Conservation (phyloP, 257 asterid species). For the Lantana camara region DNA sequence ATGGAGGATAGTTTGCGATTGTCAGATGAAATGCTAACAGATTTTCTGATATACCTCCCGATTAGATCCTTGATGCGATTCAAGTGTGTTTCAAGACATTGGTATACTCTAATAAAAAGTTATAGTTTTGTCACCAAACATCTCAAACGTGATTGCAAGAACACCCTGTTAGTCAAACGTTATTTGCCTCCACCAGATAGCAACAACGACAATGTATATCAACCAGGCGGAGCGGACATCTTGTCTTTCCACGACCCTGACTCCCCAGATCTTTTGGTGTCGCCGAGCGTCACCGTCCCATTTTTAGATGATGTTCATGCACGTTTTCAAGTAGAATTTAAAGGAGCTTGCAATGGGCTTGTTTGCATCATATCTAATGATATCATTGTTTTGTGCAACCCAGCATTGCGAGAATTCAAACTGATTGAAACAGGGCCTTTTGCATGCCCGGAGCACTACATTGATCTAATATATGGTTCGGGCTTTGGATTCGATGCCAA, state of each 20-base stretch:
- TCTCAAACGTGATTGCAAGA: neutral
- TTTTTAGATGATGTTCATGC: neutral
- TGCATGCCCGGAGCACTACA: neutral
- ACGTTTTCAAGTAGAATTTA: neutral
- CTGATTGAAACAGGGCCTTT: neutral
- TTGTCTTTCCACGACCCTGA: neutral
- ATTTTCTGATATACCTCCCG: neutral
- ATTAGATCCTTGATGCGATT: neutral
- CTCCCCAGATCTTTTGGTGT: neutral
- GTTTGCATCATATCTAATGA: neutral
- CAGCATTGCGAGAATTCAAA: neutral
- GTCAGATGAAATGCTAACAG: neutral
- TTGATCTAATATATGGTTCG: neutral
- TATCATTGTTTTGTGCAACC: neutral
- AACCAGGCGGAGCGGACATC: neutral
- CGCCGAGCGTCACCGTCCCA: neutral
- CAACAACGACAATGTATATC: too few species aligned
- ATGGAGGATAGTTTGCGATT: neutral
- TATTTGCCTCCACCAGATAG: neutral
- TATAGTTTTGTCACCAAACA: neutral
- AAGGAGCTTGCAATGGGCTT: neutral
- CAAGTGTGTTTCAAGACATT: neutral
- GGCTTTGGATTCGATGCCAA: constrained; percentile 1
- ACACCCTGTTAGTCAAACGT: neutral
- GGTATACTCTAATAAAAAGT: neutral